Percentiles rank a stretch among this genome's conserved stretches.
Conservation (phyloP, 2,329 filamentous ascomycete genomes). For the Colletotrichum destructivum region DNA sequence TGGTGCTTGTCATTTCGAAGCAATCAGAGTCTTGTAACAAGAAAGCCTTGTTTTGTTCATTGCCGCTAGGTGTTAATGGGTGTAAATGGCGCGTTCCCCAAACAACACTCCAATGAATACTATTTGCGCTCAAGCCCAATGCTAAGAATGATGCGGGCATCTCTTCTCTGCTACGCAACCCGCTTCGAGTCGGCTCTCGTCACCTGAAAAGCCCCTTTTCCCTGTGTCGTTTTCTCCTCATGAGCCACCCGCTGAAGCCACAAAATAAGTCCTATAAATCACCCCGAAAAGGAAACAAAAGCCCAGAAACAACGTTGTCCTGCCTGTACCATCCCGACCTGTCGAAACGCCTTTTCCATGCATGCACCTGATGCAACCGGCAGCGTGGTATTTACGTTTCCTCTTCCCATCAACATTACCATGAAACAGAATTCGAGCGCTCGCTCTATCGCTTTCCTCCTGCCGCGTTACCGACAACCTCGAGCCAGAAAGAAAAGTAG, state of each 20-base stretch:
- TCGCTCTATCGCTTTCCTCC: conserved; percentile 20
- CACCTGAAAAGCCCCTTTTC: not conserved
- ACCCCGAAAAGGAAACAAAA: not conserved
- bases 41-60: conserved; percentile 7
- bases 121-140: conserved; percentile 16
- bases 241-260: conserved; percentile 15
- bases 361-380: conserved; percentile 40
- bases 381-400: conserved; percentile 38
- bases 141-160: not conserved
- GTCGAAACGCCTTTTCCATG: conserved; percentile 40
- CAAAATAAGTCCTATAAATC: conserved; percentile 16
- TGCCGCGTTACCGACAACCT: conserved; percentile 13
- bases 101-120: conserved; percentile 27
- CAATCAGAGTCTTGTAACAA: not conserved
- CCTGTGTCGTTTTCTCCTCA: not conserved
- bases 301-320: conserved; percentile 17
- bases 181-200: not conserved
- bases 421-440: conserved; percentile 18
- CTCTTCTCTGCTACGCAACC: conserved; percentile 1
- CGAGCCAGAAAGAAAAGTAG: conserved; percentile 8
- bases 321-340: conserved; percentile 8
- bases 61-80: conserved; percentile 2
- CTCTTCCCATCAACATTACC: conserved; percentile 19
- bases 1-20: not conserved
- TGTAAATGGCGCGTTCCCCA: conserved; percentile 3